A percentile compares a stretch with the other conserved stretches of the same genome.
phyloP scores from a whole-genome alignment of 345 rosid genomes.

The Alliaria petiolata region DNA sequence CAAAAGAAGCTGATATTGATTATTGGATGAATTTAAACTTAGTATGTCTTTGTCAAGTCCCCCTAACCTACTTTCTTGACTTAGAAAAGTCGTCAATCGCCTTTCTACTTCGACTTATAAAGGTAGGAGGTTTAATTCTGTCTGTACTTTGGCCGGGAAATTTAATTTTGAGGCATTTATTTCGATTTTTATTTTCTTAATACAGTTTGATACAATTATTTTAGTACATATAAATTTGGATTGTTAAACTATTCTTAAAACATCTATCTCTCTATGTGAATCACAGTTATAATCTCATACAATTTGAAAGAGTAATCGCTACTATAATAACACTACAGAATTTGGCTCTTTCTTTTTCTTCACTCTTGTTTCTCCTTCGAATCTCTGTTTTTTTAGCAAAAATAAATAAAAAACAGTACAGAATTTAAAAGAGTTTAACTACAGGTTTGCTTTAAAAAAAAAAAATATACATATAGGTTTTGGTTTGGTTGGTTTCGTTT shows the following conservation, averaged over 20 bases:
- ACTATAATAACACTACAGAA: not conserved
- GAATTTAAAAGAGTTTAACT: not conserved
- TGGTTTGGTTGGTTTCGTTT: no score
- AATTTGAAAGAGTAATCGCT: not conserved
- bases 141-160: not conserved
- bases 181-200: not conserved
- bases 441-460: no score
- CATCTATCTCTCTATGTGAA: not conserved
- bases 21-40: no score
- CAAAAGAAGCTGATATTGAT: no score
- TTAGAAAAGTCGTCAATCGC: not conserved
- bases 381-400: no score
- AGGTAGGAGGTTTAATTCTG: no score
- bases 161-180: not conserved
- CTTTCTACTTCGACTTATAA: no score
- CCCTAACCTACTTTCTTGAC: not conserved
- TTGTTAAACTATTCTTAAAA: not conserved
- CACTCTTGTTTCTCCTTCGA: no score
- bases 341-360: no score
- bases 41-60: not conserved
- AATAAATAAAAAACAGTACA: no score
- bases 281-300: not conserved
- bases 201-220: not conserved
- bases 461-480: not conserved
- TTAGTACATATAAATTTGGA: no score